Evolutionary conservation across 768 basidiomycete genomes (phyloP), one percentile per base, ranked within the genome.

Genomic region (Tylopilus vinaceipallidus): DNA sequence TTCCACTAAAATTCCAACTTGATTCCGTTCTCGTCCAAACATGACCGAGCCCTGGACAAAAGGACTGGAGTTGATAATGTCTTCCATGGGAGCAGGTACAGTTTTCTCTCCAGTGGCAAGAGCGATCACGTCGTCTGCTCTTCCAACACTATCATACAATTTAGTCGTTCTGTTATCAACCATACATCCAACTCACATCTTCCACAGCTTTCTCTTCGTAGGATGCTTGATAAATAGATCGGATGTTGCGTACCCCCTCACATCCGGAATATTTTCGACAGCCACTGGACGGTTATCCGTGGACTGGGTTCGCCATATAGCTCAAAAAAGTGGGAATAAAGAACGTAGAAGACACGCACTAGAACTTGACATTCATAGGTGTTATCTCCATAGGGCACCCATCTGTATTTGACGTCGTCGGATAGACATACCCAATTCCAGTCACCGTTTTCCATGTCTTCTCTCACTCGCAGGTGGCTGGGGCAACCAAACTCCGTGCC

Each of bases 211-310:
- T 2, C 67, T 50, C 35, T 69, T 72, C 2, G 71, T 71, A 0
- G 79, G 77, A 54, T 80, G 79, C 19, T 60, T 67, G 10, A 70
- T 49, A 52, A 73, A 75, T 3, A 80, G 42, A 62, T 77, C 78
- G 0, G 70, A 69, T 1, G 73, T 77, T 0, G 71, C 73, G 44
- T 74, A 59, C 2, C 47, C 49, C 33, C 73, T 51, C 6, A 55
- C 47, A 5, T 73, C 75, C 3, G 67, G 55, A 6, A 72, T 47
- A 53, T 78, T 77, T 27, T 64, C 45, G 9, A 64, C 36, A 1
- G 53, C 58, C 12, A 57, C 1, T 17, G 27, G 34, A 9, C 38
- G 23, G 1, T 29, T 38, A 10, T 47, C 48, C 8, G 30, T 35
- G 1, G 50, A 27, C 62, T 62, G 45, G 7, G 24, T 13, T 23